Evolutionary conservation across 371 early-diverging fungal genomes (phyloP), one percentile per base, ranked within the genome.

Genomic region (Mortierella sp.): DNA sequence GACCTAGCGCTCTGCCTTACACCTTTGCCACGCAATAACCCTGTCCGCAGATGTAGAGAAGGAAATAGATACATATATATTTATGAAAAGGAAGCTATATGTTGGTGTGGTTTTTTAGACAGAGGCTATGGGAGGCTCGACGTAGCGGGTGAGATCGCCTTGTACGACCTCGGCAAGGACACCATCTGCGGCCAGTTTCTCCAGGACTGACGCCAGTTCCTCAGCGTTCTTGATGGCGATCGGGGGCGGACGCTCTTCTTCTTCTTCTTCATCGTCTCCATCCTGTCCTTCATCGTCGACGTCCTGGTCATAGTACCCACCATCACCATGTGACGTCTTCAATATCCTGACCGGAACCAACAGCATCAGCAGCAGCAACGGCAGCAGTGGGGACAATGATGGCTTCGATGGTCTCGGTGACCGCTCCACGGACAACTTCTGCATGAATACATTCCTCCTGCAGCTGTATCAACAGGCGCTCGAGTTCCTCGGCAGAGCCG

Each of bases 101-200:
- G 3, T 74, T 21, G n/a, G n/a, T 3, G 10, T 61, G 34, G 10
- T 10, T 59, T 77, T 1, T 21, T 11, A 44, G 51, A 64, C 24
- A 31, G 73, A 55, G 8, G 19, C 76, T 55, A n/a, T 40, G 4
- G 73, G 73, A 19, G 78, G 73, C 13, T 73, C 73, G 11, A 73
- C 54, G 43, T 73, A 78, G 21, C 69, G 69, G 3, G 78, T 78
- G 3, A 73, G 54, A 13, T 74, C 69, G 28, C 79, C 79, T 24
- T 73, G 57, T n/a, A 79, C 71, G 2, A 75, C 80, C n/a, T 79
- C 75, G 3, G 80, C 80, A 0, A 72, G 75, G 8, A 79, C 43
- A 3, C 75, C 80, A 3, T 71, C 75, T 0, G 74, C 71, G 0
- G 50, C 51, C 48, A 79, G 55, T 31, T 44, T 74, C 57, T 71